These are phyloP conservation scores for Ophiostoma populinum DNA, from an alignment of 2,329 filamentous ascomycete genomes.

Conservation along the genomic window DNA sequence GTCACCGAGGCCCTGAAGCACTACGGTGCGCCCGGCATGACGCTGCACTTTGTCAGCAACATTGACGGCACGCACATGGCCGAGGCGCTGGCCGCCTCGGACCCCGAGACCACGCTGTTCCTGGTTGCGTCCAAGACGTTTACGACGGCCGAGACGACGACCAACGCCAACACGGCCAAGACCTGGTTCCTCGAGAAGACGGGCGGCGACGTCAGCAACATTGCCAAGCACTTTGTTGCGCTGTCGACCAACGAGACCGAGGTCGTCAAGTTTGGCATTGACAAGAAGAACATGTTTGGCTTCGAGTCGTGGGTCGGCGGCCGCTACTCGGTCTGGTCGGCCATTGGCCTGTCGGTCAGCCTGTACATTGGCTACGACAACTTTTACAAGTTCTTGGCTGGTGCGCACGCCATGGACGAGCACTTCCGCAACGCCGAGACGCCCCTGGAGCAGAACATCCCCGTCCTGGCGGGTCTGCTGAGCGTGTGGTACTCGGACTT, in stretches of 20 bases:
- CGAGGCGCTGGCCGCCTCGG: constrained; percentile 72
- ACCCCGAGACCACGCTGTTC: constrained; percentile 98
- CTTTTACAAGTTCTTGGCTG: constrained; percentile 89
- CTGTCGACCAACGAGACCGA: constrained; percentile 90
- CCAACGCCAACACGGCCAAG: constrained; percentile 96
- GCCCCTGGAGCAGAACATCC: constrained; percentile 88
- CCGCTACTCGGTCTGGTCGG: constrained; percentile 96
- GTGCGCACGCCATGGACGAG: constrained; percentile 94
- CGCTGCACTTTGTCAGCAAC: constrained; percentile 96
- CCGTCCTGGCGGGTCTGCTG: constrained; percentile 74
- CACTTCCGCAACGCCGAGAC: constrained; percentile 73
- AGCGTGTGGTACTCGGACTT: constrained; percentile 99
- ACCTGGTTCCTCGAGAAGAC: constrained; percentile 83
- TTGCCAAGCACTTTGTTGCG: constrained; percentile 97
- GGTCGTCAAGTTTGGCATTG: constrained; percentile 97
- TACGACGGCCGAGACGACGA: constrained; percentile 91
- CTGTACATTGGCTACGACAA: constrained; percentile 95
- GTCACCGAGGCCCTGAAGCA: constrained; percentile 94
- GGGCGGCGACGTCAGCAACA: constrained; percentile 52
- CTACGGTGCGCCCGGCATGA: constrained; percentile 74
- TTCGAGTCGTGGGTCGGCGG: constrained; percentile 98
- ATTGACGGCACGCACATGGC: constrained; percentile 97
- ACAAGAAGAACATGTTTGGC: constrained; percentile 98
- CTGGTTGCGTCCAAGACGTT: constrained; percentile 98
- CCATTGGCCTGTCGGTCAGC: constrained; percentile 86